Base-by-base conservation (phyloP, 2,329 filamentous ascomycete species). In the Elsinoe necatrix region DNA sequence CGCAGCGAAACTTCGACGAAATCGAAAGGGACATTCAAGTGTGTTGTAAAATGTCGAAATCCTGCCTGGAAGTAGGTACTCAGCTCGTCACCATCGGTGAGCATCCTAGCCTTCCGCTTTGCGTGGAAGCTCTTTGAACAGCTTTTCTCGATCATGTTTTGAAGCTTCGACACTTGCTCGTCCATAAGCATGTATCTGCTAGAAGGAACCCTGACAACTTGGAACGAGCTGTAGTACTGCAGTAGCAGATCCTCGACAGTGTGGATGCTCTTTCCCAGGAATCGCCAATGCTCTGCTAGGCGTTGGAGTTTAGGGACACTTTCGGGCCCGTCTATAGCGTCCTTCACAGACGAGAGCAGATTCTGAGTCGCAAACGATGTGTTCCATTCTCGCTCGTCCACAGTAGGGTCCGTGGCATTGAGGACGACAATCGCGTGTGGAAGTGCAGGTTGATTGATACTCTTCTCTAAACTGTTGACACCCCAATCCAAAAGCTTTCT, bases 361-460 rank as follows among this genome's bases (percentile, higher is more conserved):
- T 64, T 67, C 56, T 68, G 65, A 0, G 66, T 69, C 1, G 67
- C 66, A 56, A 64, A 67, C 35, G 64, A 62, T 55, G 65, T 64
- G 45, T 67, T 66, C 67, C 67, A 69, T 57, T 68, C 65, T 21
- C 62, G 61, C n/a, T 66, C 66, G 34, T 68, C 64, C 1, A 69
- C 65, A 3, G 58, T 61, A 8, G 66, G 66, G 57, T 68, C 66
- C 2, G 64, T 65, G 4, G 65, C 67, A 35, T 68, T 69, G 34
- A 81, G 67, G 0, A 75, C 77, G 41, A 82, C 76, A 54, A 82
- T 73, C 4, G 75, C 78, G 61, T 80, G 77, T 2, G 79, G 78
- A 2, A 81, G 69, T 1, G 75, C 72, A 0, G 79, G 78, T 60
- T 81, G 79, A 58, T 81, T 81, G 42, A 76, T 71, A 0, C 77